A percentile compares a stretch with the other conserved stretches of the same genome.
These are phyloP conservation scores for Arabis hirsuta DNA, from an alignment of 345 rosid species.

Conservation along the genomic window DNA sequence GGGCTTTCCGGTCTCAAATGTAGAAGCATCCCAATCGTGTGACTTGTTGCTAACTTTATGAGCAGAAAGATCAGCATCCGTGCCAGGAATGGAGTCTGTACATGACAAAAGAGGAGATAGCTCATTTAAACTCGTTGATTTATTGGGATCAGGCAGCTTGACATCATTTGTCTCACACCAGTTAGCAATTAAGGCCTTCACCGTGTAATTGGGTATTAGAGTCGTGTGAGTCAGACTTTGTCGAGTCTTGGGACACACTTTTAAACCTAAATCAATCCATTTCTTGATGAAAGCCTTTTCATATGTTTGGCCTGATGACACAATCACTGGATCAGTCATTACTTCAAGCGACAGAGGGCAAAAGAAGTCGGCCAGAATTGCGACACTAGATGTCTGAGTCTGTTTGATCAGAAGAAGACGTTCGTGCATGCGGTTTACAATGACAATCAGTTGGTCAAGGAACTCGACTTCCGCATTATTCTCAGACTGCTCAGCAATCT, in stretches of 20 bases:
- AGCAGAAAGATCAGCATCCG: conserved; percentile 44
- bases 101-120: conserved; percentile 58
- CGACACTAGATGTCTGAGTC: conserved; percentile 70
- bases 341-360: conserved; percentile 96
- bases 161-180: conserved; percentile 96
- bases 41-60: conserved; percentile 48
- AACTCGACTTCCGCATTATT: conserved; percentile 75
- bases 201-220: conserved; percentile 93
- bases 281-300: conserved; percentile 85
- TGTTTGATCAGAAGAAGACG: conserved; percentile 75
- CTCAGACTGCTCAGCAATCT: conserved; percentile 87
- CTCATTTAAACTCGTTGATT: conserved; percentile 61
- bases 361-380: conserved; percentile 95
- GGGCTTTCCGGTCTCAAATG: conserved; percentile 51
- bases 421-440: conserved; percentile 76
- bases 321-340: conserved; percentile 98
- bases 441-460: conserved; percentile 68
- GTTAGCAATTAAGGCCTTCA: conserved; percentile 87
- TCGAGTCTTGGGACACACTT: conserved; percentile 95
- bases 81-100: conserved; percentile 52
- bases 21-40: conserved; percentile 52
- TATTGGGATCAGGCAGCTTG: conserved; percentile 76
- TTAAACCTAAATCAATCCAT: conserved; percentile 93
- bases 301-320: conserved; percentile 93
- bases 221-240: conserved; percentile 75